These are phyloP conservation scores for Euphrasia arctica DNA, from an alignment of 305 asterid genomes.

Conservation along the genomic window DNA sequence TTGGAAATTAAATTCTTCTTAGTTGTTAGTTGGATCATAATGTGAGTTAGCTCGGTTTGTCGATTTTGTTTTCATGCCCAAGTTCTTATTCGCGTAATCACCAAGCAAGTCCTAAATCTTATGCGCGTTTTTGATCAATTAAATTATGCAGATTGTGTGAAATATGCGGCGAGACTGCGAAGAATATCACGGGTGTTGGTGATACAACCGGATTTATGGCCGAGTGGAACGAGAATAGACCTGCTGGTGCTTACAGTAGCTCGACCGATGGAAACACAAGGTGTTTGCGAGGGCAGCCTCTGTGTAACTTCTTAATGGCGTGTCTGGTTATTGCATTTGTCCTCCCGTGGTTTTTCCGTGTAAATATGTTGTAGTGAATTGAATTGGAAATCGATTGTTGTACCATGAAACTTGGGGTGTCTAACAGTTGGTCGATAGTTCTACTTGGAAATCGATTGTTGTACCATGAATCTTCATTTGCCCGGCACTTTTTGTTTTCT, in stretches of 20 bases:
- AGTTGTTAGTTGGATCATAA: not conserved
- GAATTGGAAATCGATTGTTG: not conserved
- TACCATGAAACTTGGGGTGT: not conserved
- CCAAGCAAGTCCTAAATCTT: too few relatives aligned
- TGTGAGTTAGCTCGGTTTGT: too few relatives aligned
- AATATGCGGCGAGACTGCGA: slow-evolving; percentile 74
- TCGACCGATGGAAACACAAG: slow-evolving; percentile 38
- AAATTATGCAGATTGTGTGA: slow-evolving; percentile 68
- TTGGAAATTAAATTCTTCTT: not conserved
- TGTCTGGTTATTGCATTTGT: slow-evolving; percentile 76
- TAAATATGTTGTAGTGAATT: slow-evolving; percentile 36
- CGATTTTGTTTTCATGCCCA: too few relatives aligned
- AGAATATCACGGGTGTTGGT: slow-evolving; percentile 48
- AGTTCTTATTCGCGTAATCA: too few relatives aligned
- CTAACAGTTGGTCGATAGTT: too few relatives aligned
- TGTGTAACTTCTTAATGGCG: slow-evolving; percentile 81
- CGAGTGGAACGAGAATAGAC: slow-evolving; percentile 61
- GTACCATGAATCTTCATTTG: too few relatives aligned
- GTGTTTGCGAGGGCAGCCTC: slow-evolving; percentile 64
- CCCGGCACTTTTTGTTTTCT: too few relatives aligned
- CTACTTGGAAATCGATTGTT: too few relatives aligned
- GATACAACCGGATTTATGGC: slow-evolving; percentile 51
- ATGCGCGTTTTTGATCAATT: not conserved
- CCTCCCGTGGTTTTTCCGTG: slow-evolving; percentile 86
- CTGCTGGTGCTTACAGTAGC: slow-evolving; percentile 22